Percentiles rank a stretch among this genome's conserved stretches.
phyloP scores from a whole-genome alignment of 2,329 filamentous ascomycete species.

The Alternaria infectoria region DNA sequence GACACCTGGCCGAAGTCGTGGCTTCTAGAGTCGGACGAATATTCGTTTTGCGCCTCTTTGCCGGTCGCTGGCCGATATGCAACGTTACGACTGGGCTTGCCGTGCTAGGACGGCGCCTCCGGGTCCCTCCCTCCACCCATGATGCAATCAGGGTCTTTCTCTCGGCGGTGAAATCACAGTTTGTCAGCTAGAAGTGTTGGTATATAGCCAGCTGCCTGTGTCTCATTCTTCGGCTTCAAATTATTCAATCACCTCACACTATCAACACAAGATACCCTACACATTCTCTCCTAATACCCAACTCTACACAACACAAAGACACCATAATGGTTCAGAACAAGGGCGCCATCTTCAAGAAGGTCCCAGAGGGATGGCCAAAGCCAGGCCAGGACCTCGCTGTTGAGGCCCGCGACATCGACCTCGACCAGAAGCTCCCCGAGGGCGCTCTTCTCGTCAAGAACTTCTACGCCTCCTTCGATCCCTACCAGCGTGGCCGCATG shows the following conservation, averaged over 20 bases:
- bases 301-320: conserved; percentile 5
- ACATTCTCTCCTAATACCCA: neutral
- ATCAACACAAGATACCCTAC: conserved; percentile 1
- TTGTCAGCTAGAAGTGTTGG: conserved; percentile 8
- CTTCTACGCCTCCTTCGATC: conserved; percentile 79
- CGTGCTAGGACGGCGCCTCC: neutral
- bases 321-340: conserved; percentile 69
- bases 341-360: conserved; percentile 73
- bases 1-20: neutral
- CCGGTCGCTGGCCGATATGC: conserved; percentile 17
- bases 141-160: conserved; percentile 21
- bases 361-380: conserved; percentile 71
- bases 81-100: neutral
- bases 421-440: conserved; percentile 61
- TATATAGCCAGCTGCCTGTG: conserved; percentile 17
- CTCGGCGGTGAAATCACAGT: conserved; percentile 13
- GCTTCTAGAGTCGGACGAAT: neutral
- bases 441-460: conserved; percentile 74
- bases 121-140: conserved; percentile 11
- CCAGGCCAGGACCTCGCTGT: conserved; percentile 72
- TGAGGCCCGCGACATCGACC: conserved; percentile 72
- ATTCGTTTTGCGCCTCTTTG: conserved; percentile 1
- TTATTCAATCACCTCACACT: neutral
- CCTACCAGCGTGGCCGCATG: conserved; percentile 84
- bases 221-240: conserved; percentile 1